Base-by-base conservation (phyloP, 2,329 filamentous ascomycete genomes). In the Fusarium irregulare region DNA sequence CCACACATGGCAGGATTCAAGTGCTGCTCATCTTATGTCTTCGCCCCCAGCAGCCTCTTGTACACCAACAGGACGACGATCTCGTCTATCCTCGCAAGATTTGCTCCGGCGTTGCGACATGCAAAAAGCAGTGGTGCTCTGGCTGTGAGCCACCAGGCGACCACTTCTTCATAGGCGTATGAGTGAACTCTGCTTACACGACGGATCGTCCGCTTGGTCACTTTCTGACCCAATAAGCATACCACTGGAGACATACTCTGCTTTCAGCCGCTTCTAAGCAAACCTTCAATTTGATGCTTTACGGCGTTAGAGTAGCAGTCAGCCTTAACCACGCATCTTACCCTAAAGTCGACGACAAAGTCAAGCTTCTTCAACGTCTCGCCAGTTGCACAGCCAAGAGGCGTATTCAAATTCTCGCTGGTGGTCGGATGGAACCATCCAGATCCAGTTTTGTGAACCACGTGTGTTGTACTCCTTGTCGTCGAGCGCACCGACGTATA, bases 391-490 rank as follows among this genome's bases (percentile, higher is more conserved):
- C 23, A 20, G 49, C 32, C 42, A 48, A 37, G 41, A 27, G 48
- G 34, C 27, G n/a, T 30, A 23, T 30, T 40, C 27, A 14, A 49
- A n/a, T 20, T n/a, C 46, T 61, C 32, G 32, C 32, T 16, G 45
- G n/a, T 28, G n/a, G 13, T 53, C 49, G n/a, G 23, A 27, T 42
- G 23, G 49, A 51, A 41, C 23, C 18, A 42, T 13, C 32, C 25
- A 21, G 25, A 21, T 37, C 44, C 42, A 48, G 23, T 10, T 46
- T 40, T 42, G n/a, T 40, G n/a, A 47, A 56, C 50, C 45, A 63
- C 45, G 49, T 70, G 63, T 68, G 59, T 53, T 58, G 41, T 45
- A 56, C 45, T 28, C 42, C 55, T 45, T 45, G 32, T 56, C 13
- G 41, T 67, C 54, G 20, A 59, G 28, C 28, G 23, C 56, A 57